Base-by-base conservation (phyloP, 768 basidiomycete genomes). In the Lactarius hengduanensis region DNA sequence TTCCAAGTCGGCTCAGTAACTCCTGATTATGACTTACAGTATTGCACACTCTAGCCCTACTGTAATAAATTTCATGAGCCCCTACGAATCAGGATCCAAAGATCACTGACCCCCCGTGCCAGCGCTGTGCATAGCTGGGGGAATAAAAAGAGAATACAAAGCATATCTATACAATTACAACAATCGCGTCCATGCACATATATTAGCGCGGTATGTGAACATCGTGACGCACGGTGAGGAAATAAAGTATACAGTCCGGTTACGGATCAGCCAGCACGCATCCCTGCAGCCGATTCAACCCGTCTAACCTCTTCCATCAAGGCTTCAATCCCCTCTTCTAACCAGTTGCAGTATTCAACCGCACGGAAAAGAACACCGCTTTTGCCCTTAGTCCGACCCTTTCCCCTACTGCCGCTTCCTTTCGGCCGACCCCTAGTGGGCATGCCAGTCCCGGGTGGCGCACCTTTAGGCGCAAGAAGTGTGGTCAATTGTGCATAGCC, bases 311-410 rank as follows among this genome's bases (percentile, higher is more conserved):
- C 93, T 38, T 82, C 80, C 67, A 78, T 77, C 54, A 96, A 79
- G 0, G 88, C 87, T 57, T 87, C 85, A 57, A 88, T 82, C 9
- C 91, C 90, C 72, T 94, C 87, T 73, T 94, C 92, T n/a, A 95
- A 78, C 90, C 90, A 96, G 41, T 80, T 83, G 72, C 89, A 86
- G 71, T 95, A 94, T 72, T 93, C 90, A 62, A 89, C 91, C 2
- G 94, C 92, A 43, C 92, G 86, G 74, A 93, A 92, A 56, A 96
- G 76, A 3, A 94, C 91, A 0, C 92, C 92, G 69, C 91, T 94
- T 80, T 96, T 96, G 41, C 92, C 92, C 76, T 93, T 94, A 56
- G 83, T 88, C 69, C 86, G 82, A 0, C 85, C 85, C 69, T 88
- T 73, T 61, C 81, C 75, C 16, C 77, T 72, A 43, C 74, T 84